Evolutionary conservation across 1,284 basidiomycete genomes (phyloP), one percentile per base, ranked within the genome.

Genomic region (Mycena sp.): DNA sequence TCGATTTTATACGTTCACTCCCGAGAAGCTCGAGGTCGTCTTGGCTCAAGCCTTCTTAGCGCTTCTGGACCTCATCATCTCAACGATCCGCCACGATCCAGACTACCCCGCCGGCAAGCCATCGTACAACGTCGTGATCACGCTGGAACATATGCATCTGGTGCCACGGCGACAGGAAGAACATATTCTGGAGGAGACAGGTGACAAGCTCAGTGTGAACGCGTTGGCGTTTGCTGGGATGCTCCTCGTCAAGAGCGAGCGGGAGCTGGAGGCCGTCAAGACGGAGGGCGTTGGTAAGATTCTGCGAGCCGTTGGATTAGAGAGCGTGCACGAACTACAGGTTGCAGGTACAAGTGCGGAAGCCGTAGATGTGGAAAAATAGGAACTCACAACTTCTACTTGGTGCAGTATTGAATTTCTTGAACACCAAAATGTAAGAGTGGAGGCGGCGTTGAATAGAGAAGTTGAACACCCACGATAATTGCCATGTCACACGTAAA

Each of bases 221-320:
- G 84, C 94, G 49, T 83, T 95, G 37, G 95, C 92, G n/a, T 96
- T 90, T 73, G 91, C 93, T 14, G 94, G 95, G 2, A 86, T 93
- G 87, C 71, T 96, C 63, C 84, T 96, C 52, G 93, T 93, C 43
- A 93, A 90, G 79, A 93, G 89, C 68, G 86, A 90, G 62, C 81
- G 81, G 21, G 92, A 95, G 78, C 74, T 93, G 51, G 85, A 87
- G 61, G 84, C 83, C 0, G 85, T 95, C 40, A 85, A 85, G 74
- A 78, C 77, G 57, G 86, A 88, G 74, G 83, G 86, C 3, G 77
- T 90, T 28, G 79, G 81, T 14, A 85, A 80, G 64, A 88, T 93
- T 41, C 74, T 93, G 69, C 76, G 78, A 58, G 81, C 79, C 35
- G 89, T 92, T 16, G 90, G 82, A 32, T 73, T 91, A 64, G 78